Base-by-base conservation (phyloP, 106 monocot species). In the Apostasia shenzhenica region DNA sequence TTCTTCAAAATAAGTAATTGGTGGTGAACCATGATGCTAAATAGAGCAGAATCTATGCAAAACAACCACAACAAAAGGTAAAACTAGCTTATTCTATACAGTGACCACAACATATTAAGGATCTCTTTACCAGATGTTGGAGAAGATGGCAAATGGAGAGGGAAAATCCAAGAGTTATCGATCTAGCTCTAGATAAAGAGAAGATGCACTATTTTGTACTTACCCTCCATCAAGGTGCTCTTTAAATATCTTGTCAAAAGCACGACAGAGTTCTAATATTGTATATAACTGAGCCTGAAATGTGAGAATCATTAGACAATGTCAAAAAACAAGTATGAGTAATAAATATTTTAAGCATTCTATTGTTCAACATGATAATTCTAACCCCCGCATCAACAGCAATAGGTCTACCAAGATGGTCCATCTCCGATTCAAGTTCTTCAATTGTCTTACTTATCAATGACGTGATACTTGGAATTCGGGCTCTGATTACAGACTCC, bases 201-300 rank as follows among this genome's bases (percentile, higher is more conserved):
- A 54, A 51, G 3, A 48, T 40, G 26, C 14, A 72, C 40, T 14
- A 14, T 42, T 42, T 37, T 26, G 43, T 5, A 13, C 2, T 75
- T 85, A 85, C 85, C 85, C 85, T 81, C 85, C 85, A 70, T 85
- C 85, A 9, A 85, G 70, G 70, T 85, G 85, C 63, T 85, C 85
- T 72, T 81, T 85, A 51, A 85, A 85, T 67, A 85, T 78, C 58
- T 81, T 77, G 48, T 85, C 85, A 78, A 85, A 85, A 38, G 81
- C 85, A 60, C 85, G 85, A 37, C 81, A 85, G 37, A 85, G 78
- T 63, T 85, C 85, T 72, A 85, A 61, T 59, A 85, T 81, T 42
- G 74, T 78, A 78, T 85, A 85, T 37, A 85, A 72, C 26, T 81
- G 85, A 64, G 85, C 85, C 85, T 85, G 80, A 60, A 61, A 41